Evolutionary conservation across 768 basidiomycete genomes (phyloP).

Genomic region (Candolleomyces aberdarensis): DNA sequence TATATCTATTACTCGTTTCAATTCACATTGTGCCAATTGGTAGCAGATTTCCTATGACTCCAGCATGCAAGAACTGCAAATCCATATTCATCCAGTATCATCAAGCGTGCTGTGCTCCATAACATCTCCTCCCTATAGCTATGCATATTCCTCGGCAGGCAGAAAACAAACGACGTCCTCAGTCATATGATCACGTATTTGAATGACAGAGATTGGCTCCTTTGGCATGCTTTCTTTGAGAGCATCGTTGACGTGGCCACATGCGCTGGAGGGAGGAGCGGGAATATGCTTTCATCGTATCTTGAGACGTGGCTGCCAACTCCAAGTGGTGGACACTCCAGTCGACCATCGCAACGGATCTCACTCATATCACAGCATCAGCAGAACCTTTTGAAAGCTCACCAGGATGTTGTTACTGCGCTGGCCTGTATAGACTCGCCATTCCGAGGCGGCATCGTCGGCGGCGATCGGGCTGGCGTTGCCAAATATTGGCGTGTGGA

Average conservation of each 20-base stretch:
- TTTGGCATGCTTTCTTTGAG: slow-evolving; percentile 92
- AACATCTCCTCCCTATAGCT: too few relatives aligned
- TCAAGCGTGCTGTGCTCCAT: slow-evolving; percentile 72
- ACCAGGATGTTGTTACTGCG: slow-evolving; percentile 88
- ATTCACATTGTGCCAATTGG: background rate
- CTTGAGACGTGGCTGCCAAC: slow-evolving; percentile 62
- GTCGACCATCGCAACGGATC: slow-evolving; percentile 73
- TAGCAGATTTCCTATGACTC: slow-evolving; percentile 86
- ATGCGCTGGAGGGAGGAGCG: slow-evolving; percentile 83
- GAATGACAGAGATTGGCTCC: slow-evolving; percentile 90
- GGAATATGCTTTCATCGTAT: slow-evolving; percentile 40
- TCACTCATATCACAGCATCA: slow-evolving; percentile 79
- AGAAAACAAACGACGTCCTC: slow-evolving; percentile 92
- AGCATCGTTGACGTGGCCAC: slow-evolving; percentile 94
- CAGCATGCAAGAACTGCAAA: slow-evolving; percentile 81
- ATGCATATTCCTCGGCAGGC: slow-evolving; percentile 90
- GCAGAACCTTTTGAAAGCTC: slow-evolving; percentile 78
- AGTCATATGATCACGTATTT: slow-evolving; percentile 86
- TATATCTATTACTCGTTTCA: background rate
- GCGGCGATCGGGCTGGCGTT: slow-evolving; percentile 84
- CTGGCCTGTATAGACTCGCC: slow-evolving; percentile 88
- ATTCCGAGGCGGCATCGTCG: slow-evolving; percentile 87
- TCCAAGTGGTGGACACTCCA: slow-evolving; percentile 46
- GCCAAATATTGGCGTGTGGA: slow-evolving; percentile 90
- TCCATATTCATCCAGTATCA: slow-evolving; percentile 85